Percentiles rank a stretch among this genome's conserved stretches.
Evolutionary conservation across 306 rosid species (phyloP).

Genomic region (Citrullus amarus): DNA sequence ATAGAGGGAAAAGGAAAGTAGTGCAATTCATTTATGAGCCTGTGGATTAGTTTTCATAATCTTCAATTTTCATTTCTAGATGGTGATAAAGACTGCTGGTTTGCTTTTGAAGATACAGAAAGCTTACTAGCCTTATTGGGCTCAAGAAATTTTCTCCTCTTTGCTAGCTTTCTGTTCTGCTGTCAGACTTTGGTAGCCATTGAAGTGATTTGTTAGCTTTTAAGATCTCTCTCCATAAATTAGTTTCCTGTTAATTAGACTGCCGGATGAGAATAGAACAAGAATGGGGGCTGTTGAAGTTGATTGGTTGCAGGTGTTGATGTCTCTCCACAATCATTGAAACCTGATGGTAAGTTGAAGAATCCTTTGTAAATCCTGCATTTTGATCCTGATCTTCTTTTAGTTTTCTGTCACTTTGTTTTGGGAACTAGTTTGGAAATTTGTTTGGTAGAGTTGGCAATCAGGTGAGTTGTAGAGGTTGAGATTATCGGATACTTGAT

Average conservation of each 20-base stretch:
- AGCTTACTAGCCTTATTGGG: neutral
- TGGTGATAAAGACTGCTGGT: neutral
- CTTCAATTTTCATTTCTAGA: neutral
- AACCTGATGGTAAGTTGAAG: neutral
- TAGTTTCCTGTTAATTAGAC: neutral
- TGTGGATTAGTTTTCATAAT: neutral
- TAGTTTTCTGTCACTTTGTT: neutral
- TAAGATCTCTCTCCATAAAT: neutral
- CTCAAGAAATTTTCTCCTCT: neutral
- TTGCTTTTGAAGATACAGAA: neutral
- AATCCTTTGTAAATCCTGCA: neutral
- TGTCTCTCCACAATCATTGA: neutral
- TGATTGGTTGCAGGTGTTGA: neutral
- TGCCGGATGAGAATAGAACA: neutral
- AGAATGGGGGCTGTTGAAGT: neutral
- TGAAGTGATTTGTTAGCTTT: neutral
- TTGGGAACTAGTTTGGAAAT: neutral
- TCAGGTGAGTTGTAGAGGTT: too few species aligned
- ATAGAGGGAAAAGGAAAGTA: slow-evolving; percentile 32
- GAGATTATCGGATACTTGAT: too few species aligned
- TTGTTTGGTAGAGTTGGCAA: neutral
- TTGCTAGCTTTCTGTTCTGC: neutral
- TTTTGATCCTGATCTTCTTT: neutral
- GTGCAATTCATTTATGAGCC: slow-evolving; percentile 6
- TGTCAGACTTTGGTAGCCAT: neutral